Evolutionary conservation across 1,284 basidiomycete species (phyloP).

Genomic region (Leucoagaricus sp.): DNA sequence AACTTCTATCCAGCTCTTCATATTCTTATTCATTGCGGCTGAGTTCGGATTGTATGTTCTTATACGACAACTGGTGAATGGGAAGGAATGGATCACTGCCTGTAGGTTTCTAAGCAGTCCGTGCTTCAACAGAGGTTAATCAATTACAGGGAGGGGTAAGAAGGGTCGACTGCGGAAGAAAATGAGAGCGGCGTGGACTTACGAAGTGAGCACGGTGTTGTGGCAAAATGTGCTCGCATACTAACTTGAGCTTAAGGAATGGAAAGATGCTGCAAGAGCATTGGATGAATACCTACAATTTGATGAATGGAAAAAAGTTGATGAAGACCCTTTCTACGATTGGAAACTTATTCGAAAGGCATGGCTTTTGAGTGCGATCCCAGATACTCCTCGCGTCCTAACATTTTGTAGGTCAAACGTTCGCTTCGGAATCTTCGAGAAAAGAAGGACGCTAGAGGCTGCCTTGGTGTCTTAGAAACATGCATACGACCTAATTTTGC

Average conservation of each 20-base stretch:
- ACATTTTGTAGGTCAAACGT: slow-evolving; percentile 52
- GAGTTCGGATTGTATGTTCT: slow-evolving; percentile 89
- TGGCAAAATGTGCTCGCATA: neutral
- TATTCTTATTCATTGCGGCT: slow-evolving; percentile 82
- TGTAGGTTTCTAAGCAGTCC: slow-evolving; percentile 55
- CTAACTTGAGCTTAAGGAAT: slow-evolving; percentile 54
- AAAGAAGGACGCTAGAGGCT: slow-evolving; percentile 79
- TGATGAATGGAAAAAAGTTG: slow-evolving; percentile 85
- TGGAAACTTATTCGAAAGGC: slow-evolving; percentile 83
- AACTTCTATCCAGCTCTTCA: slow-evolving; percentile 75
- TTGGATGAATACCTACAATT: slow-evolving; percentile 85
- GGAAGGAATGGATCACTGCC: slow-evolving; percentile 89
- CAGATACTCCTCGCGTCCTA: slow-evolving; percentile 1
- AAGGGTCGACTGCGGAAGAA: slow-evolving; percentile 79
- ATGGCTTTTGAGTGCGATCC: neutral
- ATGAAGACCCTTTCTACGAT: slow-evolving; percentile 90
- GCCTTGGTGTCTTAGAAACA: slow-evolving; percentile 90
- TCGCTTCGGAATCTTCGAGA: slow-evolving; percentile 65
- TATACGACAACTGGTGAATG: slow-evolving; percentile 89
- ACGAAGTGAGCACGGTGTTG: slow-evolving; percentile 49
- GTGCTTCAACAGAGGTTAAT: neutral
- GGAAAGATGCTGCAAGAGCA: slow-evolving; percentile 80
- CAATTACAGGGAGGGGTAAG: slow-evolving; percentile 71
- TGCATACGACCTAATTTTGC: slow-evolving; percentile 95
- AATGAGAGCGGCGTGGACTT: slow-evolving; percentile 74